Base-by-base conservation (phyloP, 805 yeast genomes). In the Yarrowia bubula region DNA sequence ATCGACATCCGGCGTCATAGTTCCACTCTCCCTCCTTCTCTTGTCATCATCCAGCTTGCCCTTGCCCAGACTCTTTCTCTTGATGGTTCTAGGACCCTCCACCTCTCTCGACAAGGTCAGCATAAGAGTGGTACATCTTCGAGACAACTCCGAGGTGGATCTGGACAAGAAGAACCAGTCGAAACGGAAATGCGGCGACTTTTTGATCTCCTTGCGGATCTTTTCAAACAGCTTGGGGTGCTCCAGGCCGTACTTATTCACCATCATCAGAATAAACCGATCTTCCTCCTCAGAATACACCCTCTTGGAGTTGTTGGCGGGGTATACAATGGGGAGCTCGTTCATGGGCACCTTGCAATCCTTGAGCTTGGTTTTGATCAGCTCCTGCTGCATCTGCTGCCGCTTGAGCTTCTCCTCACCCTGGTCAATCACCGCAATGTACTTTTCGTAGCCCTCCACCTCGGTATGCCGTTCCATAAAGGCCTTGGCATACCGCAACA, bases 211-310 rank as follows among this genome's bases (percentile, higher is more conserved):
- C 67, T 87, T 90, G 64, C 91, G 82, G 55, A 93, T 86, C 68
- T 83, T 75, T 66, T 93, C 99, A 72, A 87, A 89, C 14, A 93
- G 78, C 71, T 89, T 91, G 13, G 86, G 86, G 28, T 87, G 80
- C 69, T 90, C 97, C 38, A 92, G 75, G 0, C 99, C 99, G 72
- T 84, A 85, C 67, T 88, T 81, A 77, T 89, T 87, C 72, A 91
- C 77, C 78, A 89, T 92, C 14, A 92, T 84, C 66, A 95, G 77
- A 70, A 95, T 77, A 75, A 89, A 95, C 70, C 97, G 80, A 75
- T 95, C 99, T 74, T 95, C 98, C 67, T 89, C 96, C 58, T 90
- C 96, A 35, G 90, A 84, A 75, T 85, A 95, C 1, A 88, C 83
- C 71, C 87, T 85, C 73, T 85, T 84, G 8, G 88, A 79, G 1